Base-by-base conservation (phyloP, 2,329 filamentous ascomycete species). In the Trichoderma brevicompactum region DNA sequence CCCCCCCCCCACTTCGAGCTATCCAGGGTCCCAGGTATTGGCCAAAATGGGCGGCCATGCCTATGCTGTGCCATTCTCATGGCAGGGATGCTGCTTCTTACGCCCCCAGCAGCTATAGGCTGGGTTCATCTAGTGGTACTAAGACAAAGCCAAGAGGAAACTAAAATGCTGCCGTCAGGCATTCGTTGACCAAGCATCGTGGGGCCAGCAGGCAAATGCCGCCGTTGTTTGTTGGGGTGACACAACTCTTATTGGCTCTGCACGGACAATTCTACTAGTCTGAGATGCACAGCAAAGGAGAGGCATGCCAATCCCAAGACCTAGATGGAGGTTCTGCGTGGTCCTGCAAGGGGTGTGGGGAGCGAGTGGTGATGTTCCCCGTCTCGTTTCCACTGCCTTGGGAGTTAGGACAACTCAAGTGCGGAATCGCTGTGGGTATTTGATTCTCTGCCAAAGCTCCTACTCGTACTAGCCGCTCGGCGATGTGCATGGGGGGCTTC, bases 331-430 rank as follows among this genome's bases (percentile, higher is more conserved):
- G 59, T 58, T n/a, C 43, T 64, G 61, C 50, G 50, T 52, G 46
- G 44, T 61, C 19, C 64, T 65, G 56, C 56, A 65, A 65, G 54
- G 56, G 64, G 50, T 61, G 64, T 61, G 64, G 64, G 50, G 56
- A 61, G 50, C n/a, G 36, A 49, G 56, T 43, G 36, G 34, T 49
- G n/a, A 43, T 53, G 59, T 23, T 34, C 48, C 59, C 49, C 40
- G 49, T 63, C 40, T 63, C 59, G 59, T 54, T 63, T 49, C 59
- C 59, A 54, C 59, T 41, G 32, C 38, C 49, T 36, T 44, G 49
- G 59, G 28, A 38, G 36, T 41, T 40, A 15, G 50, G 23, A 54
- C 34, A 15, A 13, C 7, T 32, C 13, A 56, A 56, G 53, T 43
- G 46, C 48, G 58, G 40, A 63, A 43, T 63, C 59, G 40, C 40